phyloP scores from a whole-genome alignment of 1,284 basidiomycete species.

The Kwoniella shivajii region DNA sequence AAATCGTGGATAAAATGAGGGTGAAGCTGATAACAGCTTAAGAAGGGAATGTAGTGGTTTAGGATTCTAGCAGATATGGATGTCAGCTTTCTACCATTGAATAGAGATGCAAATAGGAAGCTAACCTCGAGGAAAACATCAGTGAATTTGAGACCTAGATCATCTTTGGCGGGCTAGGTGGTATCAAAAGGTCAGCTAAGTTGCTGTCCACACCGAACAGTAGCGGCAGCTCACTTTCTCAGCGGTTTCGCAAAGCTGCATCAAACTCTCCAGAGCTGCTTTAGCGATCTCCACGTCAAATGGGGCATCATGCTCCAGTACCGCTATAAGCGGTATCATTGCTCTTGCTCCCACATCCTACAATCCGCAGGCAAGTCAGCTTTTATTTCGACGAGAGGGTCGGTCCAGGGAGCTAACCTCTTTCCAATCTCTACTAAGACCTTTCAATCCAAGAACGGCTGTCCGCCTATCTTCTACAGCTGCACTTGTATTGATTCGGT shows the following conservation, averaged over 20 bases:
- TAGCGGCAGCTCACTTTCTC: constrained; percentile 44
- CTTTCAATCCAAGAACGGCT: constrained; percentile 88
- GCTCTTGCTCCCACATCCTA: constrained; percentile 76
- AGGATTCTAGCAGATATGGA: constrained; percentile 49
- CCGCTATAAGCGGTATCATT: constrained; percentile 73
- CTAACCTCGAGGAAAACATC: constrained; percentile 50
- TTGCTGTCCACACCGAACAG: neutral
- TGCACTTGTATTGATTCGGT: constrained; percentile 81
- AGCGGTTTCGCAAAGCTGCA: constrained; percentile 53
- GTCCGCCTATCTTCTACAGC: constrained; percentile 88
- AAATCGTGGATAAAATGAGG: constrained; percentile 81
- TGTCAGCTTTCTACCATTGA: neutral
- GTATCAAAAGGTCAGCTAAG: constrained; percentile 2
- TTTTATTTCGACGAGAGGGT: neutral
- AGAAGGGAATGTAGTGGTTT: constrained; percentile 76
- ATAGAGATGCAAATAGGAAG: neutral
- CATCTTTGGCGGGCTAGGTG: constrained; percentile 53
- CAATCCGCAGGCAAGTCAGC: neutral
- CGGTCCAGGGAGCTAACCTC: constrained; percentile 50
- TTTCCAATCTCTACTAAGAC: constrained; percentile 86
- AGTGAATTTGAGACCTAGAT: constrained; percentile 56
- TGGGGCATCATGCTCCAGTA: constrained; percentile 80
- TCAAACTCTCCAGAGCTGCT: constrained; percentile 83
- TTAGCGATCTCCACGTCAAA: constrained; percentile 87
- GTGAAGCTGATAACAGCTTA: constrained; percentile 63